A percentile compares a stretch with the other conserved stretches of the same genome.
Evolutionary conservation across 768 basidiomycete species (phyloP).

Genomic region (Termitomyces sp.): DNA sequence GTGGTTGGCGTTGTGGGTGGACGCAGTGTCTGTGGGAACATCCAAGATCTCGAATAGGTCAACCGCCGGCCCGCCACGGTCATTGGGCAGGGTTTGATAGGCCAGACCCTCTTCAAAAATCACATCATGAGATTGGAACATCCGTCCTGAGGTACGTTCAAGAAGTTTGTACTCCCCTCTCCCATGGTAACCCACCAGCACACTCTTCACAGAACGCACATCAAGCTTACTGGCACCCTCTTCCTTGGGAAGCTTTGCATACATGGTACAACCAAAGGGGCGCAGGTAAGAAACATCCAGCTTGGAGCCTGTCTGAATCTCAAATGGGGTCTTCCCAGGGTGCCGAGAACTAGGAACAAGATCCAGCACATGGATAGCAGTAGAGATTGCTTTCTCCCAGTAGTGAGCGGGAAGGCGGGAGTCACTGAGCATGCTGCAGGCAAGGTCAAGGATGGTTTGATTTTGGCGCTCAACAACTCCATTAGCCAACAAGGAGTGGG

Average conservation of each 20-base stretch:
- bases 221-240: too few relatives aligned
- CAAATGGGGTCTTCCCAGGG: background rate
- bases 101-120: background rate
- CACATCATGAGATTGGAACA: background rate
- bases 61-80: too few relatives aligned
- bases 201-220: too few relatives aligned
- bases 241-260: background rate
- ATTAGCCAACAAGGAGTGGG: background rate
- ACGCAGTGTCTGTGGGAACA: too few relatives aligned
- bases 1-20: too few relatives aligned
- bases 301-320: background rate
- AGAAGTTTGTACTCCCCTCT: constrained; percentile 18
- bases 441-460: background rate
- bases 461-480: background rate
- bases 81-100: too few relatives aligned
- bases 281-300: too few relatives aligned
- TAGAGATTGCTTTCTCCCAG: background rate
- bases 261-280: constrained; percentile 9
- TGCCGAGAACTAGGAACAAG: background rate
- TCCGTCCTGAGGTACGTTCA: too few relatives aligned
- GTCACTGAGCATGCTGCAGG: background rate
- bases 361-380: background rate
- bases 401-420: background rate
- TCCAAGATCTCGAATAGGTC: too few relatives aligned
- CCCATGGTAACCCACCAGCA: constrained; percentile 15